Percentiles rank a stretch among this genome's conserved stretches.
Evolutionary conservation across 1,284 basidiomycete genomes (phyloP).

Genomic region (Sphagnurus paluster): DNA sequence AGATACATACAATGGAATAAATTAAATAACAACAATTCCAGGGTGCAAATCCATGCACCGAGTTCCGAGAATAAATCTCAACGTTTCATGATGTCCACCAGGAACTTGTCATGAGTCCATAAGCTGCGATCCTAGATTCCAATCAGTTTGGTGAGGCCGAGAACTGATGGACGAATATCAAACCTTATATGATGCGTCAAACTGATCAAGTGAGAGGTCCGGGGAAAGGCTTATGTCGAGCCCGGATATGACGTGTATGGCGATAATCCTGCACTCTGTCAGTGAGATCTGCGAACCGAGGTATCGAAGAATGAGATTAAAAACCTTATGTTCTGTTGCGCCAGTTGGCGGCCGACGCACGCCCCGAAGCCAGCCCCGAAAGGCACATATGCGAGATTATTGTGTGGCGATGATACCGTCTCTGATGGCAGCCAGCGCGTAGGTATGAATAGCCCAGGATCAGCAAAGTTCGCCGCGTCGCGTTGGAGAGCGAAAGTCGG

Average conservation of each 20-base stretch:
- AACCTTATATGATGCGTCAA: constrained; percentile 7
- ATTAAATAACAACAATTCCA: too few relatives aligned
- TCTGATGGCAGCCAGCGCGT: constrained; percentile 1
- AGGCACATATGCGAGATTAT: too few relatives aligned
- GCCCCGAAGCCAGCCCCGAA: too few relatives aligned
- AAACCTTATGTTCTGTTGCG: constrained; percentile 5
- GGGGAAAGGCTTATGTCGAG: not conserved
- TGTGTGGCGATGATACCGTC: not conserved
- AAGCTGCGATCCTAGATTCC: constrained; percentile 1
- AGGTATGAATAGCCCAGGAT: constrained; percentile 1
- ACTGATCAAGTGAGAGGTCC: not conserved
- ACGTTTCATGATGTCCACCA: not conserved
- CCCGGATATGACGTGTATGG: not conserved
- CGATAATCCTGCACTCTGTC: not conserved
- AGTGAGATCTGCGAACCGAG: not conserved
- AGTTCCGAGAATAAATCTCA: too few relatives aligned
- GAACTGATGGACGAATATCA: not conserved
- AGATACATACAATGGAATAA: too few relatives aligned
- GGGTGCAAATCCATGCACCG: too few relatives aligned
- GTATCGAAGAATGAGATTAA: not conserved
- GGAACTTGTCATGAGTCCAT: constrained; percentile 5
- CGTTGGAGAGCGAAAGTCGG: not conserved
- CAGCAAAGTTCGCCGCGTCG: not conserved
- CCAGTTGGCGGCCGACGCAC: too few relatives aligned
- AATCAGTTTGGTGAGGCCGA: not conserved